Evolutionary conservation across 257 asterid genomes (phyloP).

Genomic region (Capsicum rhomboideum): DNA sequence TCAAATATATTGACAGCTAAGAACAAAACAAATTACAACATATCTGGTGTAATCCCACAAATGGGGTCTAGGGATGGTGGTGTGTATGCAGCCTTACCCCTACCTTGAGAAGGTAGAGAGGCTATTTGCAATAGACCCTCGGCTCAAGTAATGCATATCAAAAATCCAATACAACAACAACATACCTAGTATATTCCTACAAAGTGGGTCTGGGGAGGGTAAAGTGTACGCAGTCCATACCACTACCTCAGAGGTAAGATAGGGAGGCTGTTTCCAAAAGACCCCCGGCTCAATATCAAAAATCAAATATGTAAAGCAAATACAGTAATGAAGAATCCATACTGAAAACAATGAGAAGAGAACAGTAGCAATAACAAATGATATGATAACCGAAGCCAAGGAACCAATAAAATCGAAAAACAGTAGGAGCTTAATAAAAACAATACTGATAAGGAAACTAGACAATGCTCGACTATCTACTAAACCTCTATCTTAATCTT

Average conservation of each 20-base stretch:
- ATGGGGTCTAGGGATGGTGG: not conserved
- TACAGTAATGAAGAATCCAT: not conserved
- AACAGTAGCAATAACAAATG: not conserved
- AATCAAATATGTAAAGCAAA: not conserved
- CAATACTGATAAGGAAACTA: not conserved
- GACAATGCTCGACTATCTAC: not conserved
- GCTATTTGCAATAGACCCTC: not conserved
- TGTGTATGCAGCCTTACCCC: not conserved
- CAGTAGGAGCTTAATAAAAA: not conserved
- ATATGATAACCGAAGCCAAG: not conserved
- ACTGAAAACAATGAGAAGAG: not conserved
- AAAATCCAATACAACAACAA: too few species aligned
- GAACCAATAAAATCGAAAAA: not conserved
- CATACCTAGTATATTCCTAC: too few species aligned
- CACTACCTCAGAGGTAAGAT: too few species aligned
- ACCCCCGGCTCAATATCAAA: too few species aligned
- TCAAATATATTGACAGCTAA: not conserved
- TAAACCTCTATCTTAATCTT: not conserved
- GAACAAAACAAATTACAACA: not conserved
- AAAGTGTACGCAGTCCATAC: too few species aligned
- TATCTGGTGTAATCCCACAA: not conserved
- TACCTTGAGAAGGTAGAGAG: not conserved
- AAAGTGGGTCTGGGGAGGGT: too few species aligned
- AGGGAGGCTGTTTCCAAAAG: too few species aligned
- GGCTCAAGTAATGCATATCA: too few species aligned